Evolutionary conservation across 371 early-diverging fungal species (phyloP), one percentile per base, ranked within the genome.

Genomic region (Mucor indicus): DNA sequence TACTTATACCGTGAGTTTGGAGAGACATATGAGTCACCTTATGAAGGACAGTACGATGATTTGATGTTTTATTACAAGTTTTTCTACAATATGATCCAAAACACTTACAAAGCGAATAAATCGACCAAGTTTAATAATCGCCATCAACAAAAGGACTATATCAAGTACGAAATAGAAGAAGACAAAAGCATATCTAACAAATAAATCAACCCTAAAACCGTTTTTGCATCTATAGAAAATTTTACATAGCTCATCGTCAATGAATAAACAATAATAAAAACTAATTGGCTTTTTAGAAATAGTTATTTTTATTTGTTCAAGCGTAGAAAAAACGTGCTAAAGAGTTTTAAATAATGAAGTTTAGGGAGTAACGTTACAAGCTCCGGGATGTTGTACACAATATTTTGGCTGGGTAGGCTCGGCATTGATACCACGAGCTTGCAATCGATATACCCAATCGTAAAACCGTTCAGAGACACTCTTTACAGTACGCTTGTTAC

Each of bases 51-150:
- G 19, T 92, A 86, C 48, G 95, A 94, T 53, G 83, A 91, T 61
- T 67, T 95, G 44, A 62, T 96, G 63, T 95, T 83, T 62, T 95
- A 90, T 54, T 96, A 90, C 77, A 89, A 86, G 51, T 80, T 79
- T 55, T 90, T 93, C 69, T 95, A 91, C 60, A 75, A 87, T 29
- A 39, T 87, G 37, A 92, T 96, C 22, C 96, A 96, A 58, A 61
- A 69, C 30, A 59, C 8, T 12, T 29, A 29, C 12, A 29, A 50
- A 35, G 30, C 42, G 29, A 44, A 54, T 13, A 49, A 54, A 21
- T 25, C 51, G 0, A 38, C 43, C 32, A 54, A 45, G 23, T 60
- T 60, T 19, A 60, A 27, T 29, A 32, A 50, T 36, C 39, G 60
- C 32, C 60, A 60, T 47, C 52, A 60, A 9, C 60, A 60, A 38